phyloP scores from a whole-genome alignment of 306 rosid genomes.

The Cucurbita ficifolia region DNA sequence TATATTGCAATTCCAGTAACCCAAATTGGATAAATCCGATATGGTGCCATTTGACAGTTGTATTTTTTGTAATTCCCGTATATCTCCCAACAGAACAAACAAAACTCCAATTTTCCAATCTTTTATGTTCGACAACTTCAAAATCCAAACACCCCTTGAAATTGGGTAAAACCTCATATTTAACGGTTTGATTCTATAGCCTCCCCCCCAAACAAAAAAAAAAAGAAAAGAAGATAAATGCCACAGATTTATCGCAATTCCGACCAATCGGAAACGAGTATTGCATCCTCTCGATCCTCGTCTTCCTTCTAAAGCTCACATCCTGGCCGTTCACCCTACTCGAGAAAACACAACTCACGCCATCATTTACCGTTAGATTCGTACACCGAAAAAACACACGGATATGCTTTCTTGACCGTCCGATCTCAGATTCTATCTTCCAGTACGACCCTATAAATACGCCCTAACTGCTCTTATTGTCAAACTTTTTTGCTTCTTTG shows the following conservation, averaged over 20 bases:
- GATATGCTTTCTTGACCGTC: conserved; percentile 2
- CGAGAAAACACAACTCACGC: conserved; percentile 7
- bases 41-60: background rate
- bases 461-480: background rate
- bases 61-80: background rate
- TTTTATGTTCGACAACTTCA: background rate
- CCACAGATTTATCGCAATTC: background rate
- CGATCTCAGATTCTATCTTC: background rate
- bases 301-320: background rate
- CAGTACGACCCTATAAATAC: background rate
- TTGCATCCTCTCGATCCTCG: background rate
- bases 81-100: background rate
- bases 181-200: too few species aligned
- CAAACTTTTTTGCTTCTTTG: background rate
- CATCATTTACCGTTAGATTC: conserved; percentile 9
- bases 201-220: background rate
- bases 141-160: background rate
- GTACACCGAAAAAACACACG: conserved; percentile 5
- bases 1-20: background rate
- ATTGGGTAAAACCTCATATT: background rate
- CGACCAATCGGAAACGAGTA: conserved; percentile 3
- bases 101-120: background rate
- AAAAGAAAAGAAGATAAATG: background rate
- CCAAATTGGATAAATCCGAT: background rate
- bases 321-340: background rate